Evolutionary conservation across 257 asterid genomes (phyloP).

Genomic region (Fraxinus pennsylvanica): DNA sequence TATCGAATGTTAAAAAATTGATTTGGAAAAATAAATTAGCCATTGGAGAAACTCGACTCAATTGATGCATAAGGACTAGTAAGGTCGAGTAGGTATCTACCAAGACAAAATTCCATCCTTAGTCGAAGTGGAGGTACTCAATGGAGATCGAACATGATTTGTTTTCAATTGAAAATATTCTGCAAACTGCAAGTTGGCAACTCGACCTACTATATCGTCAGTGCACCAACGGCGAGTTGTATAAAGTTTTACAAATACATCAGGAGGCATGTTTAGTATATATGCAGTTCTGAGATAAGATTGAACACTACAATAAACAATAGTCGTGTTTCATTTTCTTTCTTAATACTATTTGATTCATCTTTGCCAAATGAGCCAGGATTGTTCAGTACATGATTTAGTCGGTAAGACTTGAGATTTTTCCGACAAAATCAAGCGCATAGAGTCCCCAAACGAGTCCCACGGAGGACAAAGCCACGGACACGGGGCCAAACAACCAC

Average conservation of each 20-base stretch:
- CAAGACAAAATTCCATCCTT: too few relatives aligned
- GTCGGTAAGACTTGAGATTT: neutral
- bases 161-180: neutral
- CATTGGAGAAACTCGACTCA: too few relatives aligned
- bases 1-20: too few relatives aligned
- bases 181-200: too few relatives aligned
- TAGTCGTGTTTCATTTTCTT: neutral
- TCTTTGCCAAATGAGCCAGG: neutral
- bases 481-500: constrained; percentile 78
- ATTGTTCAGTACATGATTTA: neutral
- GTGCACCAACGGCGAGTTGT: neutral
- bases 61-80: too few relatives aligned
- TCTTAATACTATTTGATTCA: neutral
- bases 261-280: neutral
- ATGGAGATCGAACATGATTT: too few relatives aligned
- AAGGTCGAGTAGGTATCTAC: too few relatives aligned
- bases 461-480: constrained; percentile 56
- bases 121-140: too few relatives aligned
- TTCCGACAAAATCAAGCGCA: constrained; percentile 52
- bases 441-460: constrained; percentile 64
- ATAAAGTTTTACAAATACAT: neutral
- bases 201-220: too few relatives aligned
- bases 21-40: too few relatives aligned
- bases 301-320: neutral
- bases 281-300: neutral